Percentiles rank a stretch among this genome's conserved stretches.
These are phyloP conservation scores for Meyerozyma sp. DNA, from an alignment of 1,139 yeast species.

Conservation along the genomic window DNA sequence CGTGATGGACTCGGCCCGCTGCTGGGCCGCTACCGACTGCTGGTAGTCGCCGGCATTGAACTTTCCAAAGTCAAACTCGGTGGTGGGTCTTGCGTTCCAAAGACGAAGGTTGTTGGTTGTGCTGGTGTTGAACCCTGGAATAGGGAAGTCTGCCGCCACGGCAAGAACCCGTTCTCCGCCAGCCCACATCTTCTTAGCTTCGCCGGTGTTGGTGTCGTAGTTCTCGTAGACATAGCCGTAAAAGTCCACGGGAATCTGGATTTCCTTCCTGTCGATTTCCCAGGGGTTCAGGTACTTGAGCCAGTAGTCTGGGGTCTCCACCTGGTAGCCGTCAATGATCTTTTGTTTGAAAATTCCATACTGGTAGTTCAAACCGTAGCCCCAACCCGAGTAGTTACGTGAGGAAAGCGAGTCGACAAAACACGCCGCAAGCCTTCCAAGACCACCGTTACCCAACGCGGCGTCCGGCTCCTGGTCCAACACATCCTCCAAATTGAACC, in stretches of 20 bases:
- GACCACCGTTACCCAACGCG: conserved; percentile 92
- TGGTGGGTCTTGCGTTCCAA: conserved; percentile 88
- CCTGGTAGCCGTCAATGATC: conserved; percentile 89
- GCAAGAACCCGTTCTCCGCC: conserved; percentile 91
- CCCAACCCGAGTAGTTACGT: conserved; percentile 92
- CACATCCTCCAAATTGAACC: conserved; percentile 84
- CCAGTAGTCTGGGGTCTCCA: conserved; percentile 95
- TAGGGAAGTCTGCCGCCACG: conserved; percentile 89
- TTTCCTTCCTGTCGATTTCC: conserved; percentile 85
- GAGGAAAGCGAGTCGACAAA: conserved; percentile 86
- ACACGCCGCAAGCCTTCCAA: conserved; percentile 93
- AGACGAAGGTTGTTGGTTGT: conserved; percentile 86
- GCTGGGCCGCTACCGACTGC: conserved; percentile 79
- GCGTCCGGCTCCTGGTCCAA: conserved; percentile 89
- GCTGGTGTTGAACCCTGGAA: conserved; percentile 82
- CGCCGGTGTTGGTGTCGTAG: conserved; percentile 46
- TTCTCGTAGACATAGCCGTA: conserved; percentile 75
- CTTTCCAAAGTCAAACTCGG: conserved; percentile 87
- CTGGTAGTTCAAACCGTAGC: conserved; percentile 89
- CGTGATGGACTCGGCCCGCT: conserved; percentile 85
- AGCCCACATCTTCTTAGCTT: conserved; percentile 62
- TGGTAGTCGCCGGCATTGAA: conserved; percentile 91
- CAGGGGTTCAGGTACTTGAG: conserved; percentile 82
- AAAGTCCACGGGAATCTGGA: conserved; percentile 88
- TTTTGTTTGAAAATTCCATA: conserved; percentile 92